Base-by-base conservation (phyloP, 1,284 basidiomycete species). In the Exobasidium rhododendri region DNA sequence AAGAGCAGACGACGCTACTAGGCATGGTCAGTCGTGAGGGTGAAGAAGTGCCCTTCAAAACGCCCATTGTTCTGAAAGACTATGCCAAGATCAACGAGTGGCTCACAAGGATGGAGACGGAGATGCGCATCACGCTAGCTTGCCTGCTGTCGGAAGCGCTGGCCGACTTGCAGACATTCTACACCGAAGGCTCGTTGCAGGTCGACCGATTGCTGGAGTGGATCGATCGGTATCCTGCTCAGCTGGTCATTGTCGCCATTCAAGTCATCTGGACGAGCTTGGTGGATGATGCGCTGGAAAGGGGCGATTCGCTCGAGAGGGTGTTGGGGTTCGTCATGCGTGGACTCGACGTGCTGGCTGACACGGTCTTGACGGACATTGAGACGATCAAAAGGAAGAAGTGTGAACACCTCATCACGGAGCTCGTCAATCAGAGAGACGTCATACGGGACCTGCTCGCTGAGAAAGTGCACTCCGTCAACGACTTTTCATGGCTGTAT, bases 11-110 rank as follows among this genome's bases (percentile, higher is more conserved):
- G 5, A 56, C 62, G 58, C 49, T 75, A 24, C 56, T 52, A 32
- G 71, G 67, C 43, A 74, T 79, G 68, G 58, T 65, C 45, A 74
- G 68, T 31, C 67, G 92, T 59, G 96, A 98, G 80, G 97, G 94
- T 56, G 96, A 99, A 80, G 88, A 91, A 74, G 90, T 99, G 20
- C 82, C 80, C 3, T 97, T 98, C 82, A 85, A 87, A 54, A 85
- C 86, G 53, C 89, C 92, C 0, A 91, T 98, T 70, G 77, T 89
- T 4, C 84, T 97, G 67, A 92, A 93, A 79, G 91, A 97, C 70
- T 94, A 87, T 78, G 90, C 92, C 17, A 96, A 94, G 83, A 97
- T 98, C 83, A 97, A 99, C 80, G 96, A 97, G 79, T 99, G 96
- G 96, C 85, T 99, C 44, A 88, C 89, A 45, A 89, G 88, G 75